Evolutionary conservation across 75 land plant genomes (phyloP).

Genomic region (Chamaecyparis obtusa): DNA sequence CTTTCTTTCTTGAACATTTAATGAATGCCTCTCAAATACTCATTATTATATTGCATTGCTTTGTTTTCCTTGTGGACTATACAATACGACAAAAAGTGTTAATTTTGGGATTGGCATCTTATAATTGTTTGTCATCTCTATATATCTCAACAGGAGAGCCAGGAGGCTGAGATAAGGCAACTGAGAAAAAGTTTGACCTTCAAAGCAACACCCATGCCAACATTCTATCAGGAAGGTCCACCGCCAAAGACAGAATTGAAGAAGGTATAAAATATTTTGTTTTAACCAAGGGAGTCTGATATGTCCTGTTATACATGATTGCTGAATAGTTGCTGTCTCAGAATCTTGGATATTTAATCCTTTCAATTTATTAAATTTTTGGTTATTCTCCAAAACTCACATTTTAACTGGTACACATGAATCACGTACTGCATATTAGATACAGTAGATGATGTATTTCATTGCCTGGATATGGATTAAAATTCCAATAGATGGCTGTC

Average conservation of each 20-base stretch:
- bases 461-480: background rate
- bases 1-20: background rate
- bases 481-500: background rate
- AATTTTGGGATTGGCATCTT: background rate
- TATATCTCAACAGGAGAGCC: conserved; percentile 26
- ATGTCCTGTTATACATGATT: background rate
- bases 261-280: conserved; percentile 25
- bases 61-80: background rate
- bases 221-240: conserved; percentile 47
- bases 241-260: conserved; percentile 54
- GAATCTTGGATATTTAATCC: background rate
- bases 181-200: conserved; percentile 50
- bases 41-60: background rate
- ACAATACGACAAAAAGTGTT: background rate
- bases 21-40: background rate
- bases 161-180: conserved; percentile 50
- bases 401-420: background rate
- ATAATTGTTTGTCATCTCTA: background rate
- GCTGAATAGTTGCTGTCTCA: background rate
- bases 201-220: conserved; percentile 62
- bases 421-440: background rate
- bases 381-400: background rate
- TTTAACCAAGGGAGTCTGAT: background rate
- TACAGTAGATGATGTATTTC: background rate
- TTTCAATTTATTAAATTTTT: background rate